Conservation (phyloP, 441 rosid genomes). For the Erodium chrysanthum region DNA sequence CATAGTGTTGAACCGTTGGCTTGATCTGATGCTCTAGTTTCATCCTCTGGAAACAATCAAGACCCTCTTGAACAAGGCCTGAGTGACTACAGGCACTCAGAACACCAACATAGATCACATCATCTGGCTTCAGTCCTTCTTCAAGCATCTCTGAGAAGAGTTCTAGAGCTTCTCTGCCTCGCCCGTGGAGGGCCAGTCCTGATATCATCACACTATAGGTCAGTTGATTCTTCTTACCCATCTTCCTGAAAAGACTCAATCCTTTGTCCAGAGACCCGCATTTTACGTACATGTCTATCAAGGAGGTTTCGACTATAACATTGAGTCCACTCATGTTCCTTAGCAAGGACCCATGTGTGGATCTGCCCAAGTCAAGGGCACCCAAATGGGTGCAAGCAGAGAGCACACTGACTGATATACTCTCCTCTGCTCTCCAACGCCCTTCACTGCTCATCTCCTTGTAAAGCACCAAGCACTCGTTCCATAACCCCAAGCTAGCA, state of each 20-base stretch:
- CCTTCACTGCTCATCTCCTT: slow-evolving; percentile 25
- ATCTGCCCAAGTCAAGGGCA: slow-evolving; percentile 38
- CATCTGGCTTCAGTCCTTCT: slow-evolving; percentile 43
- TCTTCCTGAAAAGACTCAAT: slow-evolving; percentile 29
- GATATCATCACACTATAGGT: slow-evolving; percentile 50
- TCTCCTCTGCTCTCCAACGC: slow-evolving; percentile 44
- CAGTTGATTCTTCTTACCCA: slow-evolving; percentile 29
- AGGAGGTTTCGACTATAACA: slow-evolving; percentile 42
- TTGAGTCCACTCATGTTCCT: slow-evolving; percentile 45
- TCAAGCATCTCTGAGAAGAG: slow-evolving; percentile 41
- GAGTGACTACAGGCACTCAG: slow-evolving; percentile 55
- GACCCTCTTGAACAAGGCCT: slow-evolving; percentile 45
- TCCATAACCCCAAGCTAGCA: slow-evolving; percentile 40
- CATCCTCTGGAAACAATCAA: slow-evolving; percentile 35
- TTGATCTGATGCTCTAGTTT: slow-evolving; percentile 20
- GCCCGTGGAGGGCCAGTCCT: slow-evolving; percentile 52
- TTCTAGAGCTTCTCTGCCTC: slow-evolving; percentile 38
- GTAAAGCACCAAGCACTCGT: slow-evolving; percentile 25
- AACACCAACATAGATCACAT: slow-evolving; percentile 43
- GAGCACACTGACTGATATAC: slow-evolving; percentile 38
- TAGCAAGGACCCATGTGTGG: slow-evolving; percentile 33
- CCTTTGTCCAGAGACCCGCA: slow-evolving; percentile 45
- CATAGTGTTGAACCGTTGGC: slow-evolving; percentile 45
- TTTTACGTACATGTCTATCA: slow-evolving; percentile 52
- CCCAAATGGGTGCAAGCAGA: slow-evolving; percentile 50